These are phyloP conservation scores for Aureoboletus auriporus DNA, from an alignment of 768 basidiomycete species.

Conservation along the genomic window DNA sequence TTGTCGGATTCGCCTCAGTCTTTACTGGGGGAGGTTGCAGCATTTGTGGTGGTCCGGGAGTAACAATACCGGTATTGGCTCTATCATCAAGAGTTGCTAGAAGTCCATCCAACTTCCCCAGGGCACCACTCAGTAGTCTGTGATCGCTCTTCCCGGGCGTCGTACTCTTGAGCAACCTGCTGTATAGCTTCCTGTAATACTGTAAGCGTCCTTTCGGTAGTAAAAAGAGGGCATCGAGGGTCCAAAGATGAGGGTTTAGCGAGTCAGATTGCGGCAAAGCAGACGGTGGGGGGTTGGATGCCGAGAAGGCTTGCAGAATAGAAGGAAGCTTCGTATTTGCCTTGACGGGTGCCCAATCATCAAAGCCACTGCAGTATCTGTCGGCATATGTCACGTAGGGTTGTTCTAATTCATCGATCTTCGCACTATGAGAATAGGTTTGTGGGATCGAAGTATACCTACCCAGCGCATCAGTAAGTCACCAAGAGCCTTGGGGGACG, in stretches of 20 bases:
- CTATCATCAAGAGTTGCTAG: conserved; percentile 63
- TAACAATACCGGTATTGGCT: conserved; percentile 34
- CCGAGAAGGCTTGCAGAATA: conserved; percentile 69
- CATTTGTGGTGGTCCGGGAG: not conserved
- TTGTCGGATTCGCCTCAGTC: not conserved
- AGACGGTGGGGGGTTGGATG: conserved; percentile 54
- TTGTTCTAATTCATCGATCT: conserved; percentile 90
- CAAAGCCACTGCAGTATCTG: conserved; percentile 74
- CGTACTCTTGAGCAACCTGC: conserved; percentile 80
- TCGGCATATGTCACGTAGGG: conserved; percentile 82
- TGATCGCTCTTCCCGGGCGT: conserved; percentile 86
- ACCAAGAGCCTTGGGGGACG: conserved; percentile 89
- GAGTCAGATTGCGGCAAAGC: conserved; percentile 34
- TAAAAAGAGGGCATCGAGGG: conserved; percentile 82
- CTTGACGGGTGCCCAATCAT: conserved; percentile 76
- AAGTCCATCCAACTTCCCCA: conserved; percentile 77
- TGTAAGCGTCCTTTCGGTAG: conserved; percentile 80
- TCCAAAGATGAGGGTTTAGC: conserved; percentile 55
- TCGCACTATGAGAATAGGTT: conserved; percentile 14
- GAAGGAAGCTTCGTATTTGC: conserved; percentile 67
- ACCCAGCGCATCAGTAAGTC: conserved; percentile 98
- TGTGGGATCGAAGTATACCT: conserved; percentile 27
- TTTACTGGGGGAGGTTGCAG: not conserved
- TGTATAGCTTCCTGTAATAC: conserved; percentile 92
- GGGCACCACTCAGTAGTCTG: conserved; percentile 69